Base-by-base conservation (phyloP, 192 early-diverging fungal genomes). In the Chytriomyces sp. region DNA sequence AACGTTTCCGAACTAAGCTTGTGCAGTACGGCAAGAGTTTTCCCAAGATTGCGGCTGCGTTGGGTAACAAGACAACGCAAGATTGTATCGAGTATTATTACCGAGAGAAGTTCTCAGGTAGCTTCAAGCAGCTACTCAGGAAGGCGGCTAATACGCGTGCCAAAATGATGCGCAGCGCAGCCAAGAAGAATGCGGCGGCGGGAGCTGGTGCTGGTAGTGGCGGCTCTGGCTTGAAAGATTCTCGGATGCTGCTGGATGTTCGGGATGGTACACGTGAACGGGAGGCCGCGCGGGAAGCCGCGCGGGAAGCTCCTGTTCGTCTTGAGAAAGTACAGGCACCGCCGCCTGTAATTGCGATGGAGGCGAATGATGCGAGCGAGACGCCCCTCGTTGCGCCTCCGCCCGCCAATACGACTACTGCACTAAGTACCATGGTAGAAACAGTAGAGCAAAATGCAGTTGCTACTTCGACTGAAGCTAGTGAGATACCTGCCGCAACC, bases 1-100 rank as follows among this genome's bases (percentile, higher is more conserved):
- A 63, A 25, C 32, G 66, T 19, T 83, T 86, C 67, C 53, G 64
- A 40, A 26, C 66, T 17, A 78, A 79, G 70, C 40, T 86, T 3
- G 41, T 64, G 4, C 65, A 70, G 40, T 80, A 73, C 57, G 83
- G 81, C 25, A 86, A 86, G 61, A 63, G 76, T 67, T 86, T 86
- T 63, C 74, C 64, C 34, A 77, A 77, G 37, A 86, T 86, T 66
- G 40, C 78, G 6, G 26, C 28, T 0, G 26, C 53, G 5, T 37
- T 86, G 22, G 75, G 72, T 10, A 62, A 33, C 31, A 86, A 86
- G 64, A 75, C 77, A 6, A 75, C 77, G 1, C 53, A 70, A 28
- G 83, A 86, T 26, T 81, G 78, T 57, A 75, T 86, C 7, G 39
- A 79, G 12, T 86, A 80, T 59, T 86, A 82, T 62, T 86, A 86